phyloP scores from a whole-genome alignment of 1,284 basidiomycete species.

The Ustilago cynodontis region DNA sequence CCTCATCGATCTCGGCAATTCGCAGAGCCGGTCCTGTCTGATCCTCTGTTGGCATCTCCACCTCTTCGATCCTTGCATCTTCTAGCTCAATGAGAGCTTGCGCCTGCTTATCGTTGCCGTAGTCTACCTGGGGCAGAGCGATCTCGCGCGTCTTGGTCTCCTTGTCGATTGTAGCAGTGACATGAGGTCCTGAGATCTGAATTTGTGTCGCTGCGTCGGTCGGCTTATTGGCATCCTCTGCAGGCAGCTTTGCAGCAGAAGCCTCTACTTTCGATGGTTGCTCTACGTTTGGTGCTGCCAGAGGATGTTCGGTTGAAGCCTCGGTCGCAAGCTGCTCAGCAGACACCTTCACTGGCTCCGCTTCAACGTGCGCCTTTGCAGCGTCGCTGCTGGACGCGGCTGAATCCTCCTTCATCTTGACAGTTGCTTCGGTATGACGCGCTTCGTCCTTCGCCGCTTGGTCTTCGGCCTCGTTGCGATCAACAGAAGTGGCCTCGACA shows the following conservation, averaged over 20 bases:
- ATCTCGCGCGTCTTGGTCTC: constrained; percentile 32
- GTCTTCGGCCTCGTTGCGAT: background rate
- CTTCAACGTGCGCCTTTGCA: background rate
- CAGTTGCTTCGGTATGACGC: background rate
- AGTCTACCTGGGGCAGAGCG: constrained; percentile 34
- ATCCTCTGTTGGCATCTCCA: constrained; percentile 28
- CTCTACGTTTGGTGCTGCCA: background rate
- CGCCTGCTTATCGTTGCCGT: constrained; percentile 34
- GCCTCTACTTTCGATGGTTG: background rate
- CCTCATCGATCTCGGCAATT: constrained; percentile 42
- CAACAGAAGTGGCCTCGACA: background rate
- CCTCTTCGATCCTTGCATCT: constrained; percentile 37
- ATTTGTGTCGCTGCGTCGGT: constrained; percentile 19
- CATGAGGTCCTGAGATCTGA: constrained; percentile 28
- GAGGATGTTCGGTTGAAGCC: background rate
- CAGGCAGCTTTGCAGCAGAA: constrained; percentile 2
- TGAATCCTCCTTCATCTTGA: constrained; percentile 27
- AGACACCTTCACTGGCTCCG: background rate
- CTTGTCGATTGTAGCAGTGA: constrained; percentile 37
- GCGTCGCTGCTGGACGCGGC: constrained; percentile 11
- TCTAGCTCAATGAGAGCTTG: constrained; percentile 34
- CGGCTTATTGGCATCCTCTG: background rate
- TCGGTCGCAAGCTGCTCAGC: background rate
- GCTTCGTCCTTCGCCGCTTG: background rate
- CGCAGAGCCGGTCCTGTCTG: constrained; percentile 21